Conservation (phyloP, 768 basidiomycete species). For the Macrolepiota fuliginosa region DNA sequence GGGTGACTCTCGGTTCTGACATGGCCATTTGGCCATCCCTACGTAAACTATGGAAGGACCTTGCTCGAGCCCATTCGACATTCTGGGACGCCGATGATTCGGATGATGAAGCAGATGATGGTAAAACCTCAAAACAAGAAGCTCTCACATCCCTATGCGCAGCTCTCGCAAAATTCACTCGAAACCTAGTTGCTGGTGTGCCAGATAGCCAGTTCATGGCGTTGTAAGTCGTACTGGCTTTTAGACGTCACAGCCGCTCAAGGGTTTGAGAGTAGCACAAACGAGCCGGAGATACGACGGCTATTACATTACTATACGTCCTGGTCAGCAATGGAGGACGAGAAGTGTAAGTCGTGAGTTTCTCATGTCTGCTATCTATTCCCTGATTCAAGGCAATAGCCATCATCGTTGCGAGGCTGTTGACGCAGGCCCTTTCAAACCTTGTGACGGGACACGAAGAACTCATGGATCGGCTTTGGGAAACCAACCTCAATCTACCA, state of each 20-base stretch:
- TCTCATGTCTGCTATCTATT: neutral
- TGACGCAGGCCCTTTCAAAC: slow-evolving; percentile 82
- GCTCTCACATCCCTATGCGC: slow-evolving; percentile 39
- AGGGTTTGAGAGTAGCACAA: slow-evolving; percentile 42
- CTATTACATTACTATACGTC: slow-evolving; percentile 75
- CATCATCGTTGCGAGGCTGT: slow-evolving; percentile 57
- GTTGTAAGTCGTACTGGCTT: slow-evolving; percentile 51
- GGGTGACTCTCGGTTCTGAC: slow-evolving; percentile 33
- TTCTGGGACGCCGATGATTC: slow-evolving; percentile 50
- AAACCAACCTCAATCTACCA: slow-evolving; percentile 58
- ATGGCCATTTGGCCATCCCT: slow-evolving; percentile 56
- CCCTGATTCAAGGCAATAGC: slow-evolving; percentile 36
- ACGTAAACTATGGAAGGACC: slow-evolving; percentile 54
- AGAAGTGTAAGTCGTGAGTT: slow-evolving; percentile 39
- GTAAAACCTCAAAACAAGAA: slow-evolving; percentile 27
- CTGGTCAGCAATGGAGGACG: slow-evolving; percentile 66
- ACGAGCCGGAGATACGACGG: slow-evolving; percentile 67
- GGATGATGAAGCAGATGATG: slow-evolving; percentile 31
- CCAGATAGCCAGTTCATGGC: slow-evolving; percentile 68
- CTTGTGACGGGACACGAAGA: slow-evolving; percentile 71
- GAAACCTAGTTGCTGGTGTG: slow-evolving; percentile 80
- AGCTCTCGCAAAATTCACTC: slow-evolving; percentile 72
- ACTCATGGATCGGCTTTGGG: slow-evolving; percentile 60
- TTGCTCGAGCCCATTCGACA: slow-evolving; percentile 45
- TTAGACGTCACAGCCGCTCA: slow-evolving; percentile 7